phyloP scores from a whole-genome alignment of 257 asterid genomes.

The Osmanthus fragrans region DNA sequence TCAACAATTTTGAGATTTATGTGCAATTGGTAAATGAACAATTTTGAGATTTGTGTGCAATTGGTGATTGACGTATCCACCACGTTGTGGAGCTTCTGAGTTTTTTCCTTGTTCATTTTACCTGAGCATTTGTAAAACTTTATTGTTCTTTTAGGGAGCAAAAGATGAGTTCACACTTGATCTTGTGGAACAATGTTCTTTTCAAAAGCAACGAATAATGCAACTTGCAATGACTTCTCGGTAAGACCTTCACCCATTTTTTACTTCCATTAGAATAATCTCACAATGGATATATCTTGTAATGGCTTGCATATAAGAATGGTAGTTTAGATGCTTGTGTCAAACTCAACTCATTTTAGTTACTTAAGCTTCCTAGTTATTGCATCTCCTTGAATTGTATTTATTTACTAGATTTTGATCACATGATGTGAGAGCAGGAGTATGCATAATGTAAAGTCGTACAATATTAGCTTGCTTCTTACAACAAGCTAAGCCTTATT shows the following conservation, averaged over 20 bases:
- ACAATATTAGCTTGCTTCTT: background rate
- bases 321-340: slow-evolving; percentile 4
- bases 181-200: slow-evolving; percentile 87
- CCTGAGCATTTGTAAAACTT: slow-evolving; percentile 5
- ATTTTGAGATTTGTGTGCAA: slow-evolving; percentile 3
- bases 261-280: slow-evolving; percentile 8
- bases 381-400: background rate
- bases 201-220: slow-evolving; percentile 81
- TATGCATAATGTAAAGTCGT: background rate
- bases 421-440: background rate
- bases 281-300: background rate
- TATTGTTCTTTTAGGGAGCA: slow-evolving; percentile 61
- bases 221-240: slow-evolving; percentile 84
- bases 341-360: background rate
- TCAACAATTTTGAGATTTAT: slow-evolving; percentile 1
- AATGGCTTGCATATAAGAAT: background rate
- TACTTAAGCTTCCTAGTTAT: slow-evolving; percentile 1
- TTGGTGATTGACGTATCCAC: slow-evolving; percentile 15
- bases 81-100: background rate
- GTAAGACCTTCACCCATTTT: slow-evolving; percentile 37
- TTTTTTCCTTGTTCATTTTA: slow-evolving; percentile 12
- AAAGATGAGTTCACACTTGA: slow-evolving; percentile 96
- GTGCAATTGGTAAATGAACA: slow-evolving; percentile 10
- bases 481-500: background rate
- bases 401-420: background rate